These are phyloP conservation scores for Steccherinum ochraceum DNA, from an alignment of 768 basidiomycete species.

Conservation along the genomic window DNA sequence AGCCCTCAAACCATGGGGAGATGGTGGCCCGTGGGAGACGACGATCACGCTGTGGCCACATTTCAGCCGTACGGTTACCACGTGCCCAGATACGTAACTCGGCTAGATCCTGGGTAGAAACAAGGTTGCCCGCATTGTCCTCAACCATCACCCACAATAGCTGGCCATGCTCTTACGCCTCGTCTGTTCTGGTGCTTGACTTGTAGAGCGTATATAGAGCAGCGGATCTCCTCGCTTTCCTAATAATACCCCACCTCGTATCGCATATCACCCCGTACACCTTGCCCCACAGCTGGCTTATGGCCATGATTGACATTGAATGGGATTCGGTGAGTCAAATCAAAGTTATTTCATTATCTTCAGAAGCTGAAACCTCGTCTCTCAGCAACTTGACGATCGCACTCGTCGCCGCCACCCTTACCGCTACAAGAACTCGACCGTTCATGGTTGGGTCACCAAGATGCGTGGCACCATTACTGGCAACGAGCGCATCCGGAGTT, in stretches of 20 bases:
- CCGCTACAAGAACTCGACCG: constrained; percentile 32
- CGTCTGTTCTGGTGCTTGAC: background rate
- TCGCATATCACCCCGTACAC: background rate
- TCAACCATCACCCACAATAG: too few relatives aligned
- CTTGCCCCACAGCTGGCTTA: background rate
- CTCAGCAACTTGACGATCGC: constrained; percentile 1
- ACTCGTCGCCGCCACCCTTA: constrained; percentile 24
- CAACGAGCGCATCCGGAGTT: constrained; percentile 45
- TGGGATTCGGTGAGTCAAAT: constrained; percentile 8
- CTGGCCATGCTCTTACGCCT: background rate
- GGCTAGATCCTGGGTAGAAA: background rate
- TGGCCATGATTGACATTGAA: constrained; percentile 5
- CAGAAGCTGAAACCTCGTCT: background rate
- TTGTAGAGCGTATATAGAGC: background rate
- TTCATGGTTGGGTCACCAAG: constrained; percentile 79
- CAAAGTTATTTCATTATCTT: background rate
- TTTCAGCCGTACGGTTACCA: background rate
- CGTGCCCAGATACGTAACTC: background rate
- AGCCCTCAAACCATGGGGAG: too few relatives aligned
- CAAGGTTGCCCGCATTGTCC: too few relatives aligned
- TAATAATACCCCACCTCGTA: background rate
- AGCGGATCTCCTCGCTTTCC: background rate
- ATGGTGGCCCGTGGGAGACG: too few relatives aligned
- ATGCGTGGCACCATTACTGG: constrained; percentile 66
- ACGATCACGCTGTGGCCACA: background rate